Base-by-base conservation (phyloP, 1,139 yeast genomes). In the Meyerozyma sp. region DNA sequence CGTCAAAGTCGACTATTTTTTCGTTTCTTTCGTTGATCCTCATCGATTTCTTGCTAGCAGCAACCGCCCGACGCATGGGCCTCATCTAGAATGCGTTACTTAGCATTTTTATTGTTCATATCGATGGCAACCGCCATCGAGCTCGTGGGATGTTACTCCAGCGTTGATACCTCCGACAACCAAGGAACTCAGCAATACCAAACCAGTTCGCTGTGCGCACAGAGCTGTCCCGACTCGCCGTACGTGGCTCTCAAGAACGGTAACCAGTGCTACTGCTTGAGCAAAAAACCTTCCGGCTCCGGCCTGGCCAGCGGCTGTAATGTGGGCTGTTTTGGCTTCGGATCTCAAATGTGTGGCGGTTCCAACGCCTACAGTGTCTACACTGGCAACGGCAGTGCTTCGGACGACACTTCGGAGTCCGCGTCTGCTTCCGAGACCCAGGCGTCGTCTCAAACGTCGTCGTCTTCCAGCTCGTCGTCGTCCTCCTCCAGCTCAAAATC, bases 251-350 rank as follows among this genome's bases (percentile, higher is more conserved):
- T 84, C 39, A 63, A 66, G 14, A 57, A 73, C 36, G 91, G 89
- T 35, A 58, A 66, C 42, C 62, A 66, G 18, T 88, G 96, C 63
- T 79, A 70, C 56, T 88, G 96, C 62, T 86, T 91, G 47, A 57
- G 65, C 47, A 50, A 65, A 0, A 56, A 70, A 16, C 95, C 95
- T 1, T 44, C 65, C 13, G 49, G 70, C 2, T 49, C 63, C 16
- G 40, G 48, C 50, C 26, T 42, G 36, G 42, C 55, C n/a, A 46
- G 67, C 8, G 45, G 50, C 27, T 84, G 93, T 64, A 53, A 61
- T 48, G 55, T 55, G 1, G 44, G 52, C 1, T 84, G 93, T 60
- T 50, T 59, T 32, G 89, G 86, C 8, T 84, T 66, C 53, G 73
- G 70, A 11, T 2, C 36, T 1, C 77, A 73, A 34, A 66, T 46